Evolutionary conservation across 2,329 filamentous ascomycete genomes (phyloP).

Genomic region (Rasamsonia emersonii): DNA sequence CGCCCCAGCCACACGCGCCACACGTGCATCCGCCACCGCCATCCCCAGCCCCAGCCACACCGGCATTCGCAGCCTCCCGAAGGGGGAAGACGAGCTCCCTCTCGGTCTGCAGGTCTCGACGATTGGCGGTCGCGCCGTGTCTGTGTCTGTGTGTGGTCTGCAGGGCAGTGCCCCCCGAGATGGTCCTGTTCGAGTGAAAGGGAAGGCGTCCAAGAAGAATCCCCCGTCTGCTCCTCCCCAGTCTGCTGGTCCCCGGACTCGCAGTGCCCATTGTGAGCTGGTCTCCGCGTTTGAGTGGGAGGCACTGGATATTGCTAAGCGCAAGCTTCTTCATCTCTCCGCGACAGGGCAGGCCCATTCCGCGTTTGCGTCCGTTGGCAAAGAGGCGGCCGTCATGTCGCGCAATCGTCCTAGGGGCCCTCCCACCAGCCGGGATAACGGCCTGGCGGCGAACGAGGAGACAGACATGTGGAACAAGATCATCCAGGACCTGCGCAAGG

Average conservation of each 20-base stretch:
- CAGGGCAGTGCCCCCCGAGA: too few relatives aligned
- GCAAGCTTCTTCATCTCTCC: slow-evolving; percentile 6
- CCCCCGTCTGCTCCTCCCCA: neutral
- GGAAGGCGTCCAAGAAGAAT: slow-evolving; percentile 2
- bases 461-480: slow-evolving; percentile 39
- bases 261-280: slow-evolving; percentile 14
- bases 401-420: slow-evolving; percentile 33
- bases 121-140: too few relatives aligned
- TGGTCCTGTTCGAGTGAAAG: neutral
- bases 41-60: too few relatives aligned
- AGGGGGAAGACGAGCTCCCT: too few relatives aligned
- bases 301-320: slow-evolving; percentile 15
- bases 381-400: slow-evolving; percentile 22
- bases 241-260: slow-evolving; percentile 15
- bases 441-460: slow-evolving; percentile 36
- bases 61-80: too few relatives aligned
- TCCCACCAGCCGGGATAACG: slow-evolving; percentile 31
- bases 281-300: slow-evolving; percentile 20
- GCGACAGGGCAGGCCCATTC: neutral
- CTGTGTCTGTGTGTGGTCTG: too few relatives aligned
- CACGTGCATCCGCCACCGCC: too few relatives aligned
- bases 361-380: neutral
- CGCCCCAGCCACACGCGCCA: too few relatives aligned
- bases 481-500: slow-evolving; percentile 33
- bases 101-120: too few relatives aligned